Evolutionary conservation across 768 basidiomycete species (phyloP).

Genomic region (Plicaturopsis crispa): DNA sequence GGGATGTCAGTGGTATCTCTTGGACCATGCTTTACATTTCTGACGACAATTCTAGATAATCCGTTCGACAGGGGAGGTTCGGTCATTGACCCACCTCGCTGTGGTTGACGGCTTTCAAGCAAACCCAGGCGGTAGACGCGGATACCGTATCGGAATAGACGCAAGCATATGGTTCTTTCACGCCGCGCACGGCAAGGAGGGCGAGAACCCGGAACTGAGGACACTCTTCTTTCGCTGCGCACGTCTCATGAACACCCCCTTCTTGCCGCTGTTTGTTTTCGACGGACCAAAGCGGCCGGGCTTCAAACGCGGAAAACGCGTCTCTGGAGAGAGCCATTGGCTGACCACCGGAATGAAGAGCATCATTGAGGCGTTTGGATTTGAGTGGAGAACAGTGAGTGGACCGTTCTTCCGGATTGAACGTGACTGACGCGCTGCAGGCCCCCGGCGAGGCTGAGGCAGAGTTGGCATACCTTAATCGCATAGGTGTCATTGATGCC

Average conservation of each 20-base stretch:
- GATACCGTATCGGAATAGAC: conserved; percentile 82
- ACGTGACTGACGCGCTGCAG: conserved; percentile 10
- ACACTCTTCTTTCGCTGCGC: conserved; percentile 84
- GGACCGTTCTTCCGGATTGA: conserved; percentile 6
- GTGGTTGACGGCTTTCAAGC: conserved; percentile 68
- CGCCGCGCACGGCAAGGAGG: conserved; percentile 64
- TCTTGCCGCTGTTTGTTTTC: conserved; percentile 87
- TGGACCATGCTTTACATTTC: background rate
- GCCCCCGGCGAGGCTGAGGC: conserved; percentile 96
- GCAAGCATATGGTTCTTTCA: conserved; percentile 81
- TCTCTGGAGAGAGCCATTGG: conserved; percentile 54
- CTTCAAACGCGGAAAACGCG: conserved; percentile 71
- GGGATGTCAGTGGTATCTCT: conserved; percentile 36
- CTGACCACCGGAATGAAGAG: conserved; percentile 71
- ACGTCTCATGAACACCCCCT: conserved; percentile 66
- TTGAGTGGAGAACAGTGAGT: conserved; percentile 64
- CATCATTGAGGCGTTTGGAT: conserved; percentile 74
- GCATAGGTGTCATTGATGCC: conserved; percentile 77
- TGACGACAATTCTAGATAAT: conserved; percentile 1
- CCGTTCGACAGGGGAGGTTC: conserved; percentile 40
- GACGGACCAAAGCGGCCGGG: conserved; percentile 83
- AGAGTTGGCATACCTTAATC: conserved; percentile 82
- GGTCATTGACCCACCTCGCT: conserved; percentile 73
- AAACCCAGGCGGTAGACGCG: conserved; percentile 57
- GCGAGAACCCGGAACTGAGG: conserved; percentile 82